Base-by-base conservation (phyloP, 257 asterid genomes). In the Cinchona pubescens region DNA sequence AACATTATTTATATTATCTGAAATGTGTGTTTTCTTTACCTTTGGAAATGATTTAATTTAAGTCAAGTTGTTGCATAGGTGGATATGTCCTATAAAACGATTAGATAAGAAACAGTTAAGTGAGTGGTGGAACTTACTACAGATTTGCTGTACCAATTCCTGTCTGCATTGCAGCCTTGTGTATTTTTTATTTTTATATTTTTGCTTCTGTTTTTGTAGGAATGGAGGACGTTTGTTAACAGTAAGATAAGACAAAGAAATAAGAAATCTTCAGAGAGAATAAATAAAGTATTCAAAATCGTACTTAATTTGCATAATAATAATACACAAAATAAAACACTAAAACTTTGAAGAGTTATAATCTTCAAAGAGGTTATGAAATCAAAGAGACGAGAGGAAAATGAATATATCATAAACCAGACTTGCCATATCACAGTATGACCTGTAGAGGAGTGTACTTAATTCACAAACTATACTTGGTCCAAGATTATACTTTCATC, bases 91-190 rank as follows among this genome's bases (percentile, higher is more conserved):
- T 25, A 13, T 13, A 27, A 7, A 23, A 25, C 3, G 18, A 45
- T 43, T 5, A 21, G 13, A 7, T 6, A 63, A 48, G 29, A 16
- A 8, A 69, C 27, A 63, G 5, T 45, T 46, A 5, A 40, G 55
- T 62, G n/a, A 67, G 19, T 14, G 56, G 56, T 43, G 72, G 58
- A 67, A 67, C 58, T 67, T 67, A 67, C n/a, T 67, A 12, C 43
- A 23, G 71, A 40, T 67, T 67, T 43, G 25, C 13, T 46, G 61
- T 29, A 27, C 73, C 60, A 15, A 23, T 18, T 46, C 37, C 29
- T 40, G 58, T 67, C 5, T 45, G 58, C 51, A 25, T 12, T 23
- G 45, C 55, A 67, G 29, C 58, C 59, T 43, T 43, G 19, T 46
- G 14, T 12, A 38, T 38, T 37, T 2, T 37, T 37, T 2, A 37